phyloP scores from a whole-genome alignment of 1,284 basidiomycete genomes.

The Xanthoconium separans region DNA sequence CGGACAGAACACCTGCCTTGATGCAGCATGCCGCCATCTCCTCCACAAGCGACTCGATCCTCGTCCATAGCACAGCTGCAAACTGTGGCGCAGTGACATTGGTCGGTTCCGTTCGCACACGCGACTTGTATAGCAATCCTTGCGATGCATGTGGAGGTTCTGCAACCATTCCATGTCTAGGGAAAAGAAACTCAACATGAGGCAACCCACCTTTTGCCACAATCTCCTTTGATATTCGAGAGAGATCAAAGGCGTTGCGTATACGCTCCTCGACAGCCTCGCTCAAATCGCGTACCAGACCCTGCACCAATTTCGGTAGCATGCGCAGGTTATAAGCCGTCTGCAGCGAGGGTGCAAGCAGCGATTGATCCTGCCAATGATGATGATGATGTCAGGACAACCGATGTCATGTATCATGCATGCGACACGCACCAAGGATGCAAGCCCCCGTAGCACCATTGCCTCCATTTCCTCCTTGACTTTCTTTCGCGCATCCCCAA shows the following conservation, averaged over 20 bases:
- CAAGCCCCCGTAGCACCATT: slow-evolving; percentile 80
- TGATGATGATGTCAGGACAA: background rate
- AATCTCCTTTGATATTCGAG: slow-evolving; percentile 82
- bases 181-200: background rate
- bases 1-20: slow-evolving; percentile 55
- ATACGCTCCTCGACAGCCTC: slow-evolving; percentile 84
- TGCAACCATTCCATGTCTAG: slow-evolving; percentile 10
- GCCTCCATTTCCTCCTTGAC: slow-evolving; percentile 85
- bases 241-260: slow-evolving; percentile 80
- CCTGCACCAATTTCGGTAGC: slow-evolving; percentile 80
- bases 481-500: slow-evolving; percentile 66
- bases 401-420: background rate
- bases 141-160: slow-evolving; percentile 33
- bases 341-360: slow-evolving; percentile 89
- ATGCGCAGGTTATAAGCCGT: slow-evolving; percentile 91
- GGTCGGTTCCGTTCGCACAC: slow-evolving; percentile 83
- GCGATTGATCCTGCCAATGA: slow-evolving; percentile 77
- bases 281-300: slow-evolving; percentile 78
- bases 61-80: slow-evolving; percentile 76
- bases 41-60: slow-evolving; percentile 81
- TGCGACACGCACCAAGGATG: slow-evolving; percentile 57
- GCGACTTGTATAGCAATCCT: slow-evolving; percentile 67
- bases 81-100: slow-evolving; percentile 81
- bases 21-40: slow-evolving; percentile 90
- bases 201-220: slow-evolving; percentile 64